These are phyloP conservation scores for Gynostemma pentaphyllum DNA, from an alignment of 306 rosid species.

Conservation along the genomic window DNA sequence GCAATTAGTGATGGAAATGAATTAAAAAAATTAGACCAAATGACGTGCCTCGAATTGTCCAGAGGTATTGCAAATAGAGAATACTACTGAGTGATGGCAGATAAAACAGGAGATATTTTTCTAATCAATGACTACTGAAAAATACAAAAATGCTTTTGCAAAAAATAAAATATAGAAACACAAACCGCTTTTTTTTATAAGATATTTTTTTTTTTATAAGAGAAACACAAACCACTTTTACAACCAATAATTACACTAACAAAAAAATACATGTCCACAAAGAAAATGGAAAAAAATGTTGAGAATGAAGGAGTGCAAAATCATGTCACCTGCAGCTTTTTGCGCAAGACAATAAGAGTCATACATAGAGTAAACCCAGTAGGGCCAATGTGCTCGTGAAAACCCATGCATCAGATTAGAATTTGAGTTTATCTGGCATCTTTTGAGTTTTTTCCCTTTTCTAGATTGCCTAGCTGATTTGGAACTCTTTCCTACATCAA, in stretches of 20 bases:
- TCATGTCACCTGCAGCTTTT: conserved; percentile 63
- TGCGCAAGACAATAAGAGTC: conserved; percentile 85
- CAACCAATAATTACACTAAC: neutral
- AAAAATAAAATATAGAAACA: no score
- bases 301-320: conserved; percentile 5
- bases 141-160: no score
- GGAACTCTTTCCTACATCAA: conserved; percentile 35
- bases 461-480: conserved; percentile 27
- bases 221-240: neutral
- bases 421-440: conserved; percentile 18
- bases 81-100: neutral
- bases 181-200: neutral
- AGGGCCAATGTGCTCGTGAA: conserved; percentile 72
- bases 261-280: neutral
- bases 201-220: no score
- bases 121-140: neutral
- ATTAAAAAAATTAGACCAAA: neutral
- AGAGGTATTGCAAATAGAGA: neutral
- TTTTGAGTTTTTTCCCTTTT: conserved; percentile 24
- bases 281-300: conserved; percentile 1
- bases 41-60: neutral
- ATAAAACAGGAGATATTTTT: neutral
- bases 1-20: conserved; percentile 10
- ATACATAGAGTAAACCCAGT: conserved; percentile 80
- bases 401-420: conserved; percentile 29